These are phyloP conservation scores for Cucurbitaria berberidis DNA, from an alignment of 2,329 filamentous ascomycete genomes.

Conservation along the genomic window DNA sequence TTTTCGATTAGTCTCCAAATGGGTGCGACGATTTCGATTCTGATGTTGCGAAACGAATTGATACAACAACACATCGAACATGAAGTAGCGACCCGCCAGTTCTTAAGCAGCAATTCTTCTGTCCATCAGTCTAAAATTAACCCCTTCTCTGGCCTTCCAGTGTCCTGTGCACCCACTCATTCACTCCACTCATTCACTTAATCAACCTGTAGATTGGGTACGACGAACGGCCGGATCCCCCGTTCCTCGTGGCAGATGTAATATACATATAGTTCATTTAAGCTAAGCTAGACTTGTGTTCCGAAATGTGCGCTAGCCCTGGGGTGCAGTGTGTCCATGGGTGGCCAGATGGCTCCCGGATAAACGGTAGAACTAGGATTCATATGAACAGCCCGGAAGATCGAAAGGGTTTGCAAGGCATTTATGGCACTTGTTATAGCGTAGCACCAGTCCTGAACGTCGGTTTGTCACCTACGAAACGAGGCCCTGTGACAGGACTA, in stretches of 20 bases:
- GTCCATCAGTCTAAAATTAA: slow-evolving; percentile 26
- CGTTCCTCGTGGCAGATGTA: slow-evolving; percentile 26
- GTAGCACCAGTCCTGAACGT: background rate
- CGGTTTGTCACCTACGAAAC: background rate
- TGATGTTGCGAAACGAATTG: background rate
- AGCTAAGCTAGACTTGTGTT: slow-evolving; percentile 3
- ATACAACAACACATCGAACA: background rate
- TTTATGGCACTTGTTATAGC: background rate
- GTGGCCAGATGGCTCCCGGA: slow-evolving; percentile 11
- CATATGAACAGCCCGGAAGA: slow-evolving; percentile 6
- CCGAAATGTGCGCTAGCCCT: slow-evolving; percentile 5
- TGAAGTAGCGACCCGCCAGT: background rate
- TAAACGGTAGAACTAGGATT: slow-evolving; percentile 18
- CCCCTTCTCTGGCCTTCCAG: slow-evolving; percentile 4
- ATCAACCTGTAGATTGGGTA: slow-evolving; percentile 19
- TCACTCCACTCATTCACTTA: no score
- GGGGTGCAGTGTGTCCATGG: background rate
- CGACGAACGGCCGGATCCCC: slow-evolving; percentile 22
- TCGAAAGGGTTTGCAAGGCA: background rate
- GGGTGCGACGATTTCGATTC: background rate
- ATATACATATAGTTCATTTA: slow-evolving; percentile 13
- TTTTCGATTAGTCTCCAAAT: background rate
- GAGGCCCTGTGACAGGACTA: background rate
- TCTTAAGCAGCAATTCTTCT: slow-evolving; percentile 19
- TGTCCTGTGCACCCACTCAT: slow-evolving; percentile 4